Conservation (phyloP, 1,284 basidiomycete genomes). For the Hemileia vastatrix region DNA sequence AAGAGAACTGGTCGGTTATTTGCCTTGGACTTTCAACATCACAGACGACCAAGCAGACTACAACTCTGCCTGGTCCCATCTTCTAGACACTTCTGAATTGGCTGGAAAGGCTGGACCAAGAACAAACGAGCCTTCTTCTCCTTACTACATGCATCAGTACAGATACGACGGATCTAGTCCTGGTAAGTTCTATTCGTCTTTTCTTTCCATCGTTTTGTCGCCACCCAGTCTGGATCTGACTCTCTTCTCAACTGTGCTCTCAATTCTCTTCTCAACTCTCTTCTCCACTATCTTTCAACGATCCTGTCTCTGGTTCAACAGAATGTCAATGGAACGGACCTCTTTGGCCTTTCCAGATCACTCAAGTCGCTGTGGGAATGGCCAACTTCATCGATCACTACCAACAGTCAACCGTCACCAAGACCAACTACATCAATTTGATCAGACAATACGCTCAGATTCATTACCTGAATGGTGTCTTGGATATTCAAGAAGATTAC, state of each 20-base stretch:
- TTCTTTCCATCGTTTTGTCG: too few species aligned
- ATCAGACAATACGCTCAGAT: constrained; percentile 4
- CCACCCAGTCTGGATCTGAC: too few species aligned
- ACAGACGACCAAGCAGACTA: constrained; percentile 4
- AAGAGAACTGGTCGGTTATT: constrained; percentile 10
- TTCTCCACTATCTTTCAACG: too few species aligned
- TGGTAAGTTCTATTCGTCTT: too few species aligned
- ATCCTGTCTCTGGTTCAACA: neutral
- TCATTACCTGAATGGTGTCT: neutral
- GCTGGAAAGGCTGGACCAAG: neutral
- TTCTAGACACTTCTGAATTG: neutral
- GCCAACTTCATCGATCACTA: constrained; percentile 17
- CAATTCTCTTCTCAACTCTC: too few species aligned
- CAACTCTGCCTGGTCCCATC: constrained; percentile 2
- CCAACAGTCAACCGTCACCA: neutral
- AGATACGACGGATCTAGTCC: constrained; percentile 6
- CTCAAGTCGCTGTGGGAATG: constrained; percentile 10
- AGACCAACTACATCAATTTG: constrained; percentile 5
- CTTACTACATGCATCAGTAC: constrained; percentile 20
- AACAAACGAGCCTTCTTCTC: constrained; percentile 12
- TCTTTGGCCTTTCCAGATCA: constrained; percentile 19
- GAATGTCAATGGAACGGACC: constrained; percentile 23
- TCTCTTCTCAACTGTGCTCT: too few species aligned
- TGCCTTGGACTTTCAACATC: constrained; percentile 16
- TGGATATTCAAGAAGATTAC: constrained; percentile 17